These are phyloP conservation scores for Phlebiopsis gigantea DNA, from an alignment of 768 basidiomycete species.

Conservation along the genomic window DNA sequence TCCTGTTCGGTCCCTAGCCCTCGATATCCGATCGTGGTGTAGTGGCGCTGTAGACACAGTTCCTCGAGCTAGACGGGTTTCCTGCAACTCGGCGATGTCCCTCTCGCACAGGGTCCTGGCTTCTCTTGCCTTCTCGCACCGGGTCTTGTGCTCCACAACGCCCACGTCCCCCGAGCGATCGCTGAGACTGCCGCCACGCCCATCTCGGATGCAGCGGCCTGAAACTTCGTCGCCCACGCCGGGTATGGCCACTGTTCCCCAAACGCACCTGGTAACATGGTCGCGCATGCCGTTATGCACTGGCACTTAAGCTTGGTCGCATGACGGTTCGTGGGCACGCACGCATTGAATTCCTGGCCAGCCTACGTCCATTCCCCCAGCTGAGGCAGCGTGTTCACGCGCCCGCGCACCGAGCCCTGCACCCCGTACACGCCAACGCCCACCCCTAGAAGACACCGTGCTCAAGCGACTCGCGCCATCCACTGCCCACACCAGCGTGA, in stretches of 20 bases:
- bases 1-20: not conserved
- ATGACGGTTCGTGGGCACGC: not conserved
- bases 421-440: not conserved
- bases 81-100: not conserved
- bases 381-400: not conserved
- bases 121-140: not conserved
- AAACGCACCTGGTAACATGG: not conserved
- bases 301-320: not conserved
- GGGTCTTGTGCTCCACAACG: conserved; percentile 1
- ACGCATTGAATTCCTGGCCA: not conserved
- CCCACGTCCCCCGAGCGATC: not conserved
- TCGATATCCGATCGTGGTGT: conserved; percentile 1
- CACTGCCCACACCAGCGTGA: conserved; percentile 40
- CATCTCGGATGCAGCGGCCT: not conserved
- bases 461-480: conserved; percentile 47
- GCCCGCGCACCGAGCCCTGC: not conserved
- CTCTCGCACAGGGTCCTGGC: not conserved
- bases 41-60: not conserved
- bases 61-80: not conserved
- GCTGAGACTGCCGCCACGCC: not conserved
- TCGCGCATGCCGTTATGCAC: not conserved
- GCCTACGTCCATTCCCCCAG: not conserved
- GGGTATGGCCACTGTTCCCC: not conserved
- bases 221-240: not conserved
- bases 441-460: conserved; percentile 33